A percentile compares a stretch with the other conserved stretches of the same genome.
phyloP scores from a whole-genome alignment of 768 basidiomycete genomes.

The Psilocybe azurescens region DNA sequence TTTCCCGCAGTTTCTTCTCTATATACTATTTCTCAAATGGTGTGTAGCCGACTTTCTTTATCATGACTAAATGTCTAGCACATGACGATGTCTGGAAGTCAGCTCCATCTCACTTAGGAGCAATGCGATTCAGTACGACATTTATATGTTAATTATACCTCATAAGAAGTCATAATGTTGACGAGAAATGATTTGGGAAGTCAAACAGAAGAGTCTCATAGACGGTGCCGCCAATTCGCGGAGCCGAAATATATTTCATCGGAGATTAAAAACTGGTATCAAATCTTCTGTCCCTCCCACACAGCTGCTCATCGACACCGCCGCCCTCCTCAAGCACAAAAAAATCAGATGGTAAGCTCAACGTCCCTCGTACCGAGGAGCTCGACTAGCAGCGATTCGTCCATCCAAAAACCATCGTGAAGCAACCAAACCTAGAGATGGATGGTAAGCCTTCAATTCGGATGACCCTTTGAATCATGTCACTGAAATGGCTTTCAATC shows the following conservation, averaged over 20 bases:
- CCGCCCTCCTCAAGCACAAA: constrained; percentile 44
- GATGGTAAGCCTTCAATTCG: constrained; percentile 52
- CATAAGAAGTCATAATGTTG: no score
- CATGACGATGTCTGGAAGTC: no score
- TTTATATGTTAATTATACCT: no score
- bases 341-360: constrained; percentile 58
- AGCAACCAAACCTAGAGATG: constrained; percentile 38
- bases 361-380: constrained; percentile 36
- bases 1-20: no score
- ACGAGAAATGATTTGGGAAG: no score
- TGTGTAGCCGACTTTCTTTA: no score
- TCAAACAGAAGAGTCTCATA: not conserved
- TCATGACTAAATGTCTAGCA: no score
- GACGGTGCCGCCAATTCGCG: constrained; percentile 1
- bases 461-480: constrained; percentile 38
- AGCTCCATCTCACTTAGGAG: no score
- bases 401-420: constrained; percentile 29
- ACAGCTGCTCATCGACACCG: constrained; percentile 17
- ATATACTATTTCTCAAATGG: no score
- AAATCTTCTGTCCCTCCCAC: not conserved
- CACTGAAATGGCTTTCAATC: not conserved
- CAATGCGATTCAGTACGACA: no score
- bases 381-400: constrained; percentile 42
- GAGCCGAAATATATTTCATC: constrained; percentile 16
- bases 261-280: constrained; percentile 17